Base-by-base conservation (phyloP, 768 basidiomycete species). In the Fibroporia radiculosa region DNA sequence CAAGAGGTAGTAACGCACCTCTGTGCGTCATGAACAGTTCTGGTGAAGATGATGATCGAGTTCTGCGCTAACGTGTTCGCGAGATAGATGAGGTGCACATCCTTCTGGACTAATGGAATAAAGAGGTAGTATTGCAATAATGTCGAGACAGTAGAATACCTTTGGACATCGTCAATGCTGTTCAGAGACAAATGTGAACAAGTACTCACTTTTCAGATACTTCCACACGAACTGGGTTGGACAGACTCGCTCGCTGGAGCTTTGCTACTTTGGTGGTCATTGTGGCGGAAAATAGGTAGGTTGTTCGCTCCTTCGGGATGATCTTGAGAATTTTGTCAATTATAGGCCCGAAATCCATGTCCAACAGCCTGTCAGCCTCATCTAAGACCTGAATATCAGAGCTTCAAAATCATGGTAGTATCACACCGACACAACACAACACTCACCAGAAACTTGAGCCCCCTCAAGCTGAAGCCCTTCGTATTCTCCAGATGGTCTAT, bases 221-320 rank as follows among this genome's bases (percentile, higher is more conserved):
- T 62, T 98, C 93, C 1, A 98, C 81, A 52, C 86, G 77, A 20
- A 93, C 80, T n/a, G 96, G 96, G 59, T 95, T 93, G 25, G 78
- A 77, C 58, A 98, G 70, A 70, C 90, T 93, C 25, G 96, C 93
- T 42, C 95, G 69, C 62, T 98, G 95, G 10, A 99, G 72, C 64
- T 97, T 97, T 10, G 88, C 91, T 3, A 99, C 92, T 66, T 97
- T 98, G 12, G 91, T 92, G 10, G 96, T 95, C 95, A 99, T 98
- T 18, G 95, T 98, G 5, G 95, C 96, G 11, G 95, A 97, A 69
- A 93, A 99, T 1, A 99, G 75, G 60, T 92, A 97, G 2, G 96
- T 99, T 24, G 84, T 88, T 10, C 96, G 78, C 55, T 97, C 93
- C 57, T 82, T 89, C 18, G 95, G 96, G 50, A 99, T 84, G 29